These are phyloP conservation scores for Zangia roseola DNA, from an alignment of 768 basidiomycete species.

Conservation along the genomic window DNA sequence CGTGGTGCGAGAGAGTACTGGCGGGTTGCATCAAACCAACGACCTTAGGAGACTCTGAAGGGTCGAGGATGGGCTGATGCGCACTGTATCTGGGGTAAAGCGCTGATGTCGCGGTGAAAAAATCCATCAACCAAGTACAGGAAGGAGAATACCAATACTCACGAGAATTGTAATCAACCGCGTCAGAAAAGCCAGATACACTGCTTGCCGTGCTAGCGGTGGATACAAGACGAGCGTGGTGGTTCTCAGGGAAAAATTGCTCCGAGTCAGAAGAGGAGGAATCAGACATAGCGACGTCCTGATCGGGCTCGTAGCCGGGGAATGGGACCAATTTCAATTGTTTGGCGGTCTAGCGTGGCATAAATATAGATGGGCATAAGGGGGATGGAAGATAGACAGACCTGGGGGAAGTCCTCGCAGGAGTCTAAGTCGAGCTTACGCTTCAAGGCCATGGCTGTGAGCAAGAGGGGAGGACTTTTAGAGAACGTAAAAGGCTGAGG, in stretches of 20 bases:
- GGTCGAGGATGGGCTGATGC: conserved; percentile 55
- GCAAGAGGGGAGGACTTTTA: conserved; percentile 3
- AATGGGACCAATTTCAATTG: conserved; percentile 76
- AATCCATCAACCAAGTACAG: not conserved
- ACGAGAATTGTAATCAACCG: conserved; percentile 48
- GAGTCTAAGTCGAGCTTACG: conserved; percentile 67
- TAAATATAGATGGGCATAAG: conserved; percentile 18
- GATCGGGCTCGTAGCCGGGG: conserved; percentile 60
- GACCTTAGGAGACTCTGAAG: conserved; percentile 44
- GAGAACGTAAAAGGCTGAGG: conserved; percentile 2
- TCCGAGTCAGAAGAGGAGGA: conserved; percentile 54
- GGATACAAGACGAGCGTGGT: conserved; percentile 64
- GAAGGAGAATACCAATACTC: conserved; percentile 25
- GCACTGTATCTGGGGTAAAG: conserved; percentile 64
- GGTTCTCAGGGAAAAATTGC: conserved; percentile 48
- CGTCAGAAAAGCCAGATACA: conserved; percentile 49
- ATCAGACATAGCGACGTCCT: conserved; percentile 70
- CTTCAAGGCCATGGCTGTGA: conserved; percentile 61
- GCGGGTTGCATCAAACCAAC: conserved; percentile 71
- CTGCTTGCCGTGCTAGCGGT: conserved; percentile 57
- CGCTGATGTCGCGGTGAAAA: conserved; percentile 8
- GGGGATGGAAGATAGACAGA: conserved; percentile 29
- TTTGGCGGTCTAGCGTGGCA: conserved; percentile 49
- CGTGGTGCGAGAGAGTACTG: conserved; percentile 61
- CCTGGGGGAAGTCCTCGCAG: conserved; percentile 51